Base-by-base conservation (phyloP, 768 basidiomycete genomes). In the Podaxis pistillaris region DNA sequence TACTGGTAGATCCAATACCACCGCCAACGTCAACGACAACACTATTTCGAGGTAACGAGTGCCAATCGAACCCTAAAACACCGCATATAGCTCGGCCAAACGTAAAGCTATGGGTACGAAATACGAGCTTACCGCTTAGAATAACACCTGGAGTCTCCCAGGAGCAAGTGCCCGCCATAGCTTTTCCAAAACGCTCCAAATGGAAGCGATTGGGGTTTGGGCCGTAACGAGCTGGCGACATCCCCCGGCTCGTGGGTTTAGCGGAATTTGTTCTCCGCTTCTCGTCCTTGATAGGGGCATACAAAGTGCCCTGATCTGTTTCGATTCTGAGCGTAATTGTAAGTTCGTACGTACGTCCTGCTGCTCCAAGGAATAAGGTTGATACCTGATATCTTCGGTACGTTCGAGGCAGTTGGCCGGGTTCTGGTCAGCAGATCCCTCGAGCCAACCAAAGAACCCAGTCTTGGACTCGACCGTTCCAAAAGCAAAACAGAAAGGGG, bases 401-500 rank as follows among this genome's bases (percentile, higher is more conserved):
- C 33, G n/a, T 12, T 47, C 38, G 22, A 46, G 26, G 15, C 22
- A 7, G 9, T 46, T 15, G 36, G n/a, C 1, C 44, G 19, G 55
- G 8, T 60, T 58, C 24, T 26, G 37, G 2, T 58, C 64, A 28
- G 76, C 79, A 24, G 81, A 80, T 19, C 83, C 83, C 71, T 92
- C 91, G 5, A 93, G 76, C 91, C 91, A 93, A 19, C 82, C 84
- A 66, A 92, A 93, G 68, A 83, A 91, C 1, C 81, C 81, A 5
- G 76, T 76, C 22, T 68, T 63, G 2, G 62, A 71, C 50, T 74
- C 72, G 17, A 71, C 66, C 0, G 74, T 75, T 33, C 78, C 76
- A 68, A 92, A 91, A 11, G 90, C 91, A 66, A 87, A 77, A 68
- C 88, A 90, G 69, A 92, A 92, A 0, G 90, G 89, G 3, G 88